These are phyloP conservation scores for Hirschioporus abietinus DNA, from an alignment of 768 basidiomycete genomes.

Conservation along the genomic window DNA sequence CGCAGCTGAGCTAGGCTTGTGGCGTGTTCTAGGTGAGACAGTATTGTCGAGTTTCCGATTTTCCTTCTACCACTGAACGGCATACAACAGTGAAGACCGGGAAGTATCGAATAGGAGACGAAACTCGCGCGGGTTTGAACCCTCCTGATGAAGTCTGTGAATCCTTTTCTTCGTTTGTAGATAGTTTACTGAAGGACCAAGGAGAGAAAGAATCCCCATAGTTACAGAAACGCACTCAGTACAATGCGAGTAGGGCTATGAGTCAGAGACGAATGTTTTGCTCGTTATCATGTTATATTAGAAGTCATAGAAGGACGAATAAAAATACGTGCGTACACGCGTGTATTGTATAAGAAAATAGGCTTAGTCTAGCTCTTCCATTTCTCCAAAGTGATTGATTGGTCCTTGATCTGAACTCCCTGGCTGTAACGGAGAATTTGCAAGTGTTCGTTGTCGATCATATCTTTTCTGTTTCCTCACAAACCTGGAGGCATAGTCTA, in stretches of 20 bases:
- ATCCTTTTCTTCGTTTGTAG: not conserved
- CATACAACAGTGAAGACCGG: slow-evolving; percentile 51
- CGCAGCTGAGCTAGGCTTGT: slow-evolving; percentile 52
- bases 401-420: too few relatives aligned
- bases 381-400: not conserved
- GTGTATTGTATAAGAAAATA: too few relatives aligned
- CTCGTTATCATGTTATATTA: too few relatives aligned
- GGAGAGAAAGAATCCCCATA: not conserved
- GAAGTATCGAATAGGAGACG: slow-evolving; percentile 62
- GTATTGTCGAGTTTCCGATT: slow-evolving; percentile 4
- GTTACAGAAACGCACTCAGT: too few relatives aligned
- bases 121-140: slow-evolving; percentile 19
- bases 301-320: too few relatives aligned
- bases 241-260: too few relatives aligned
- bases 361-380: not conserved
- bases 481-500: slow-evolving; percentile 44
- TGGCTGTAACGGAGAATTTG: not conserved
- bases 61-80: slow-evolving; percentile 3
- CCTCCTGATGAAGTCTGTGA: not conserved
- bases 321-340: too few relatives aligned
- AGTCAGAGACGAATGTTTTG: too few relatives aligned
- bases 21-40: slow-evolving; percentile 54
- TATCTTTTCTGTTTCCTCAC: slow-evolving; percentile 40
- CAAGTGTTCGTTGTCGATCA: not conserved
- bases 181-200: not conserved